phyloP scores from a whole-genome alignment of 75 land plant species.

The Sequoia sempervirens region DNA sequence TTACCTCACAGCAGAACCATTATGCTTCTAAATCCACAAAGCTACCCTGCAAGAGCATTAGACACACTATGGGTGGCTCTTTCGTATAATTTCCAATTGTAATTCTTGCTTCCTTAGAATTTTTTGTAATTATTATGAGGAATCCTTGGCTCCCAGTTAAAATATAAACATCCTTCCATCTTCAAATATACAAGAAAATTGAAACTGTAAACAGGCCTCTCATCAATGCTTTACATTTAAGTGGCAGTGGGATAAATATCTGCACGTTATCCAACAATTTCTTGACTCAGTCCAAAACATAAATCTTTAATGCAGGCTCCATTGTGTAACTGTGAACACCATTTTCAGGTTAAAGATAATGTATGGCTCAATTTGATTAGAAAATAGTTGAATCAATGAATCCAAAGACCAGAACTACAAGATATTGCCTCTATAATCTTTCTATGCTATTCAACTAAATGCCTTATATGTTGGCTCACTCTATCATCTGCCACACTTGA shows the following conservation, averaged over 20 bases:
- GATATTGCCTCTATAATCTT: too few species aligned
- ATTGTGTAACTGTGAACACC: too few species aligned
- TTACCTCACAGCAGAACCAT: neutral
- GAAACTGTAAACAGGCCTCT: neutral
- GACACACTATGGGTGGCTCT: neutral
- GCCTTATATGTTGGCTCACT: too few species aligned
- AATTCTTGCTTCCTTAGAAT: neutral
- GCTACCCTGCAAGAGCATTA: neutral
- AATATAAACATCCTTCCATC: neutral
- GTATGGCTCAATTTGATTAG: too few species aligned
- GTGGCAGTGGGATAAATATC: neutral
- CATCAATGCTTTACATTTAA: neutral
- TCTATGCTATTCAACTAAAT: too few species aligned
- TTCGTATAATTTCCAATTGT: neutral
- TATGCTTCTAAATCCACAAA: neutral
- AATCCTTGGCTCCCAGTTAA: neutral
- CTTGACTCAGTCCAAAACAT: too few species aligned
- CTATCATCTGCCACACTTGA: too few species aligned
- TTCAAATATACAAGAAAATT: neutral
- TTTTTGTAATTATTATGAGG: neutral
- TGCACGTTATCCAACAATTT: neutral
- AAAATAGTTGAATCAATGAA: too few species aligned
- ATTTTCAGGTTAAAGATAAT: too few species aligned
- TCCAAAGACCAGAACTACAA: too few species aligned
- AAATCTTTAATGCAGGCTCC: too few species aligned